Evolutionary conservation across 371 early-diverging fungal species (phyloP).

Genomic region (Choanephora cucurbitarum): DNA sequence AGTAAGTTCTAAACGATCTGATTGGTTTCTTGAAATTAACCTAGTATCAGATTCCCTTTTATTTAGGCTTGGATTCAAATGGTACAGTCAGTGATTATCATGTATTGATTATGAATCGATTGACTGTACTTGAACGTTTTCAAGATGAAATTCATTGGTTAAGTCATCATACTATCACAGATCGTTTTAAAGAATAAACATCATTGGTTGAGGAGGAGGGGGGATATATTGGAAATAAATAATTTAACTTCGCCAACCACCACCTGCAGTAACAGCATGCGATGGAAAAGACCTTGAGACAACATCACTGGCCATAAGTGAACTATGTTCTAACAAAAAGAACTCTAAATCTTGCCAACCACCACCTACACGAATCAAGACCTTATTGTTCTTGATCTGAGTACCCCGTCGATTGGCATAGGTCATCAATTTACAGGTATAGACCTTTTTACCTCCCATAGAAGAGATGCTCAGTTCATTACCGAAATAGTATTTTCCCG

Average conservation of each 20-base stretch:
- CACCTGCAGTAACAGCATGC: neutral
- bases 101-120: constrained; percentile 39
- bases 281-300: constrained; percentile 21
- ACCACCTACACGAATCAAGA: constrained; percentile 69
- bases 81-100: constrained; percentile 25
- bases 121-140: constrained; percentile 25
- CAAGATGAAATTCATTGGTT: constrained; percentile 39
- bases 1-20: constrained; percentile 12
- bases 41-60: constrained; percentile 28
- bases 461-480: constrained; percentile 47
- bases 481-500: constrained; percentile 62
- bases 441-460: constrained; percentile 49
- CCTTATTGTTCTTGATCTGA: constrained; percentile 45
- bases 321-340: constrained; percentile 46
- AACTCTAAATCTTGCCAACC: constrained; percentile 71
- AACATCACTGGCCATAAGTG: constrained; percentile 39
- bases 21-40: too few species aligned
- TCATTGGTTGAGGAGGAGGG: neutral
- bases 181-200: neutral
- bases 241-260: neutral
- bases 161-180: neutral
- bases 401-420: constrained; percentile 33
- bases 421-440: constrained; percentile 52
- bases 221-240: neutral
- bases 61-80: constrained; percentile 18